Evolutionary conservation across 2,329 filamentous ascomycete species (phyloP).

Genomic region (Cladosporium halotolerans): DNA sequence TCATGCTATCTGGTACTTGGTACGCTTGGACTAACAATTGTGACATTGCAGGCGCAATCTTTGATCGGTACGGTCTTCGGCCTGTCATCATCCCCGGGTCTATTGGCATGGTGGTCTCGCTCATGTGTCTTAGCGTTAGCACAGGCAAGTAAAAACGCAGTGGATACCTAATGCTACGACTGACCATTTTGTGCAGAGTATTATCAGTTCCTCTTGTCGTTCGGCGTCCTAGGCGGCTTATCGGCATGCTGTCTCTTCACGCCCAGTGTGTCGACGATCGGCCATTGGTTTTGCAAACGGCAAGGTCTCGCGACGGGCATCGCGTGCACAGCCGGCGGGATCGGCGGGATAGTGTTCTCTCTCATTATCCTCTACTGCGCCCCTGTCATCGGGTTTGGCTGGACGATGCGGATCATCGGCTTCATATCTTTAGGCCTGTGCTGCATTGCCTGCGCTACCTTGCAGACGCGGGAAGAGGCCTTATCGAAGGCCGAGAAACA

Average conservation of each 20-base stretch:
- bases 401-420: slow-evolving; percentile 40
- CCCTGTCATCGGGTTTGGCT: slow-evolving; percentile 38
- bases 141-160: neutral
- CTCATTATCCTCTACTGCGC: slow-evolving; percentile 38
- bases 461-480: slow-evolving; percentile 3
- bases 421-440: slow-evolving; percentile 36
- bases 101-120: neutral
- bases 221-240: slow-evolving; percentile 66
- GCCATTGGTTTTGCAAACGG: slow-evolving; percentile 71
- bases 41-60: neutral
- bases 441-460: slow-evolving; percentile 11
- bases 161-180: neutral
- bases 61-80: slow-evolving; percentile 3
- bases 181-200: slow-evolving; percentile 14
- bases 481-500: neutral
- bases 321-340: slow-evolving; percentile 59
- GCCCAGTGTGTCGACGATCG: slow-evolving; percentile 68
- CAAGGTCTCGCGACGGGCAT: slow-evolving; percentile 75
- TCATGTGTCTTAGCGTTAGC: slow-evolving; percentile 5
- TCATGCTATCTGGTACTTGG: too few species aligned
- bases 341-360: slow-evolving; percentile 43
- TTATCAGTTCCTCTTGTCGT: slow-evolving; percentile 47
- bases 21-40: too few species aligned
- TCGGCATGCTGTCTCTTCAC: slow-evolving; percentile 75
- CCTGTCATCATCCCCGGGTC: slow-evolving; percentile 2